phyloP scores from a whole-genome alignment of 139 green algal genomes.

The Spirogloea muscicola region DNA sequence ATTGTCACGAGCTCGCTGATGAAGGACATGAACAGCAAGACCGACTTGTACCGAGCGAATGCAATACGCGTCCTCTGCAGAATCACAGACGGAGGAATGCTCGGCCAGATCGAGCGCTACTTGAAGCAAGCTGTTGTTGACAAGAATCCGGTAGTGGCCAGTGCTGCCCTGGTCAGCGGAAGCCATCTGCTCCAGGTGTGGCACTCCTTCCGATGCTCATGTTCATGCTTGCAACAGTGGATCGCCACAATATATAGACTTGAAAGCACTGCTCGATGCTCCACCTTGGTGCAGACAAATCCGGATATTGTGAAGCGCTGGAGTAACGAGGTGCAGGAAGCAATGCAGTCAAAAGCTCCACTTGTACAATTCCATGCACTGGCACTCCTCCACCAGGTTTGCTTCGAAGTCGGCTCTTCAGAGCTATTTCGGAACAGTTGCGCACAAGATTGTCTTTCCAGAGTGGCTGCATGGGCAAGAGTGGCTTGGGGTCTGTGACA shows the following conservation, averaged over 20 bases:
- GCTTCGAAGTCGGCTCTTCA: too few relatives aligned
- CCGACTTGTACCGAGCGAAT: slow-evolving; percentile 92
- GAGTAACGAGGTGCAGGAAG: slow-evolving; percentile 93
- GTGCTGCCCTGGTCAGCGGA: slow-evolving; percentile 76
- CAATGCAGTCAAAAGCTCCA: slow-evolving; percentile 74
- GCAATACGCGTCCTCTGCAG: slow-evolving; percentile 94
- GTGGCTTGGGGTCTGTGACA: too few relatives aligned
- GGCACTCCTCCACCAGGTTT: slow-evolving; percentile 77
- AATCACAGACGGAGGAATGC: slow-evolving; percentile 75
- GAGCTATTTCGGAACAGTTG: too few relatives aligned
- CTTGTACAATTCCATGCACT: slow-evolving; percentile 98
- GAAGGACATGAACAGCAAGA: slow-evolving; percentile 99
- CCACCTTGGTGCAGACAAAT: slow-evolving; percentile 62
- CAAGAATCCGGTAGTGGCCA: slow-evolving; percentile 77
- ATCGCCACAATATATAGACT: too few relatives aligned
- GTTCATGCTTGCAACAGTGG: too few relatives aligned
- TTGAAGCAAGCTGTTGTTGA: slow-evolving; percentile 98
- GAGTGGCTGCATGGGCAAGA: too few relatives aligned
- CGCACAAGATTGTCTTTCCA: too few relatives aligned
- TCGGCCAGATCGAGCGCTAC: slow-evolving; percentile 85
- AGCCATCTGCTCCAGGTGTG: slow-evolving; percentile 71
- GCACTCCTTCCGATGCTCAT: neutral
- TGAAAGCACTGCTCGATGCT: too few relatives aligned
- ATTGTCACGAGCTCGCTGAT: slow-evolving; percentile 97
- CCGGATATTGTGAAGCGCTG: slow-evolving; percentile 95